These are phyloP conservation scores for Thelonectria discophora DNA, from an alignment of 2,329 filamentous ascomycete genomes.

Conservation along the genomic window DNA sequence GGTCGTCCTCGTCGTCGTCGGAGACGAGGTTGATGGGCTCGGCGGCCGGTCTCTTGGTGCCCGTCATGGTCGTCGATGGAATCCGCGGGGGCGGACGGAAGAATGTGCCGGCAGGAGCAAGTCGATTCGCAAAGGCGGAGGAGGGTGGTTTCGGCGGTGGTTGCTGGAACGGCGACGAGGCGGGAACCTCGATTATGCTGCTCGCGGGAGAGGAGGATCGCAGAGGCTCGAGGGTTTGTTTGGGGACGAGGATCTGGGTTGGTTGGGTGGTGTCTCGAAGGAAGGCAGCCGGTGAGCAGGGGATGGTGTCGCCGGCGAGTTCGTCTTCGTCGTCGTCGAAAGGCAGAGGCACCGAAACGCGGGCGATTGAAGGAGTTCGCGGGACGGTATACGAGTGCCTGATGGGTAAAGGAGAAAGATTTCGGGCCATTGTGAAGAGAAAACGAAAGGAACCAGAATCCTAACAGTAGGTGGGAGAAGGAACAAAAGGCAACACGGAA, in stretches of 20 bases:
- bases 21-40: constrained; percentile 59
- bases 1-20: constrained; percentile 55
- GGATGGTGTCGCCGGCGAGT: constrained; percentile 56
- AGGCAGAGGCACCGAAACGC: constrained; percentile 31
- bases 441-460: constrained; percentile 7
- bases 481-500: constrained; percentile 21
- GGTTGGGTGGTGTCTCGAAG: constrained; percentile 52
- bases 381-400: constrained; percentile 43
- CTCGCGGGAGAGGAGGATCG: constrained; percentile 56
- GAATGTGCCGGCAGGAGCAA: constrained; percentile 79
- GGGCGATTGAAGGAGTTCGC: constrained; percentile 41
- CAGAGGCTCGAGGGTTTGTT: constrained; percentile 46
- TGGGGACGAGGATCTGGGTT: constrained; percentile 58
- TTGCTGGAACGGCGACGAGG: constrained; percentile 80
- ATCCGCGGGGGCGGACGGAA: constrained; percentile 63
- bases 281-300: constrained; percentile 53
- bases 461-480: no score
- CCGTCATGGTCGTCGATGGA: constrained; percentile 34
- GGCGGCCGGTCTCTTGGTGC: constrained; percentile 48
- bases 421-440: constrained; percentile 40
- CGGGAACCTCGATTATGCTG: constrained; percentile 77
- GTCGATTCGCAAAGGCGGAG: constrained; percentile 59
- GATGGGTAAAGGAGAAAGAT: constrained; percentile 45
- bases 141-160: constrained; percentile 43
- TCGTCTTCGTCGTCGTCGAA: constrained; percentile 57